Evolutionary conservation across 768 basidiomycete genomes (phyloP), one percentile per base, ranked within the genome.

Genomic region (Paxillus ammoniavirescens): DNA sequence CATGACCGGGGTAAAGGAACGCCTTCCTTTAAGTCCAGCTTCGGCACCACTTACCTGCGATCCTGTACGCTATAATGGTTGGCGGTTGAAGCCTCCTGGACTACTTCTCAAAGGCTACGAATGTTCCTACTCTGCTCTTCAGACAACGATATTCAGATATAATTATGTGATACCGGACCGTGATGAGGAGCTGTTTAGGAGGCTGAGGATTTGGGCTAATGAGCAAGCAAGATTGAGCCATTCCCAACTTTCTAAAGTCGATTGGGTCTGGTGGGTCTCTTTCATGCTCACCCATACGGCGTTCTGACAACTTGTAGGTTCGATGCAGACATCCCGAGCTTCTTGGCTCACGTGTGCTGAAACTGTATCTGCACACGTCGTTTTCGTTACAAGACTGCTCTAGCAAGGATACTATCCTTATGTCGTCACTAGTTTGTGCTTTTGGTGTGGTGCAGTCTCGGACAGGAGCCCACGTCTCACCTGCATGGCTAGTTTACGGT

Each of bases 71-170:
- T 53, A 52, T 26, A 63, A 65, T 8, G 61, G 63, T 18, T 70
- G 63, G 64, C 50, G 0, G 18, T 8, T 65, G 47, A 7, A 3
- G n/a, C 15, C 17, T 0, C 8, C 2, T 4, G 12, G 0, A 2
- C 2, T 6, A 5, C 17, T 3, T 10, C 8, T 1, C 8, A 8
- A 12, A 8, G 31, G 42, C 2, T 56, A 42, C 23, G 47, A 53
- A 0, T 48, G 44, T 4, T 18, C 43, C 7, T 43, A 51, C 21
- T 36, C 55, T 14, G 45, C 41, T 9, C 3, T 67, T 7, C 47
- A 43, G 38, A 21, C 59, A 35, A 66, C 65, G 0, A 2, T 69
- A 12, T 62, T 69, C 55, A 61, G 65, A 8, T 69, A 68, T 46
- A 62, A 60, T 13, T 66, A 64, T 33, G 42, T 46, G n/a, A 37